phyloP scores from a whole-genome alignment of 2,329 filamentous ascomycete species.

The Triangularia verruculosa region DNA sequence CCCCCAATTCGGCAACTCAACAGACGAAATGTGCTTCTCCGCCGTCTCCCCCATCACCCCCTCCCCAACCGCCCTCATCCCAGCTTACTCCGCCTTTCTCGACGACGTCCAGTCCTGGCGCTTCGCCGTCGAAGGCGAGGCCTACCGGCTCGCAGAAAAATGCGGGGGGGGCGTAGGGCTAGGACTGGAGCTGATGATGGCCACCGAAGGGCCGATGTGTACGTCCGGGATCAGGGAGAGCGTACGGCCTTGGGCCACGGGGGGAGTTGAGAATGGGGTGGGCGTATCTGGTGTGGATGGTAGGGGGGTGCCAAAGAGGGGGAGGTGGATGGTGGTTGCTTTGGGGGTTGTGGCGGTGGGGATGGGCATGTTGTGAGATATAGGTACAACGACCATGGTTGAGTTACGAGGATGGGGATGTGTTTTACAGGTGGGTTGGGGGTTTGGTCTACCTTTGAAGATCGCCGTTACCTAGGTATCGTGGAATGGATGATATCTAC shows the following conservation, averaged over 20 bases:
- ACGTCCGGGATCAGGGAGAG: constrained; percentile 5
- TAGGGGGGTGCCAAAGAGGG: neutral
- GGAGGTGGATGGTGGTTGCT: neutral
- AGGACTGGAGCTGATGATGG: constrained; percentile 12
- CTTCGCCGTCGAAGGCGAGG: constrained; percentile 11
- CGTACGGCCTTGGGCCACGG: constrained; percentile 8
- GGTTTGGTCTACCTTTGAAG: too few species aligned
- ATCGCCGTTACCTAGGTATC: too few species aligned
- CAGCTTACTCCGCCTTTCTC: constrained; percentile 4
- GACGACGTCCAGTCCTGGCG: constrained; percentile 11
- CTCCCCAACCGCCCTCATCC: neutral
- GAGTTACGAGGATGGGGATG: too few species aligned
- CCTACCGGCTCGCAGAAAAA: neutral
- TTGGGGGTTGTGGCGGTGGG: neutral
- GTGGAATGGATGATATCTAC: too few species aligned
- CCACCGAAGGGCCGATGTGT: constrained; percentile 13
- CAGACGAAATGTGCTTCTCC: constrained; percentile 6
- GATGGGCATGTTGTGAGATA: neutral
- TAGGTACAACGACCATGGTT: too few species aligned
- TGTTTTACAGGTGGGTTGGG: too few species aligned
- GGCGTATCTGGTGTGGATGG: neutral
- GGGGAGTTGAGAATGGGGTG: neutral
- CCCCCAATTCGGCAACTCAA: neutral
- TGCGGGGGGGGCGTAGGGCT: constrained; percentile 6
- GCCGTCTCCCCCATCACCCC: constrained; percentile 1